Evolutionary conservation across 805 yeast genomes (phyloP).

Genomic region (Zygotorulaspora chibaensis): DNA sequence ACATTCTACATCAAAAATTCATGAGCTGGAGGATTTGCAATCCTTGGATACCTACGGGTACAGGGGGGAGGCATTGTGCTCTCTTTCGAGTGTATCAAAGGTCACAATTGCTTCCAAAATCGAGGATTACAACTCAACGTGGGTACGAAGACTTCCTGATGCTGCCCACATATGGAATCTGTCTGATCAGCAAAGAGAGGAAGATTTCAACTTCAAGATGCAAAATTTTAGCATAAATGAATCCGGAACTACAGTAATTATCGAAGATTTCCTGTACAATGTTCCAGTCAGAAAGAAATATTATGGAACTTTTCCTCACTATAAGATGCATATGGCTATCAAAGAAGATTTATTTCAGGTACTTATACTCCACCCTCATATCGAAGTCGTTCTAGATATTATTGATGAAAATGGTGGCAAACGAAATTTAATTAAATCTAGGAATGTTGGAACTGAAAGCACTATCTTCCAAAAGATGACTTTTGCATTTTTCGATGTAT

Average conservation of each 20-base stretch:
- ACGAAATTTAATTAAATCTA: constrained; percentile 8
- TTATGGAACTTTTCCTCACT: constrained; percentile 11
- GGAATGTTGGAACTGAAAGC: not conserved
- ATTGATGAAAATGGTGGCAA: constrained; percentile 2
- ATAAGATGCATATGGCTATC: constrained; percentile 10
- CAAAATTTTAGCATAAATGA: constrained; percentile 2
- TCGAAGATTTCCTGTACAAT: constrained; percentile 23
- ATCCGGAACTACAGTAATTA: constrained; percentile 23
- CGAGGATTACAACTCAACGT: constrained; percentile 27
- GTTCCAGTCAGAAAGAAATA: constrained; percentile 27
- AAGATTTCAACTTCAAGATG: constrained; percentile 1
- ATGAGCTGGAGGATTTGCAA: constrained; percentile 37
- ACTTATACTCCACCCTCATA: constrained; percentile 16
- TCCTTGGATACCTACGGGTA: constrained; percentile 53
- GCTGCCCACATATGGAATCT: constrained; percentile 8
- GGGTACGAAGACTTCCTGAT: constrained; percentile 21
- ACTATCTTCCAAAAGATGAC: constrained; percentile 5
- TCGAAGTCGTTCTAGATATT: constrained; percentile 11
- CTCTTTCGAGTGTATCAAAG: constrained; percentile 47
- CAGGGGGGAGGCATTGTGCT: constrained; percentile 65
- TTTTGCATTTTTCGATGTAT: constrained; percentile 11
- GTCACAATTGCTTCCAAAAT: constrained; percentile 47
- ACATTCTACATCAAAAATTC: constrained; percentile 54
- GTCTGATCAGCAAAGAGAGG: not conserved
- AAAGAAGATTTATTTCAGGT: constrained; percentile 23